A percentile compares a stretch with the other conserved stretches of the same genome.
Conservation (phyloP, 352 stramenopile genomes). For the Phytophthora cactorum region DNA sequence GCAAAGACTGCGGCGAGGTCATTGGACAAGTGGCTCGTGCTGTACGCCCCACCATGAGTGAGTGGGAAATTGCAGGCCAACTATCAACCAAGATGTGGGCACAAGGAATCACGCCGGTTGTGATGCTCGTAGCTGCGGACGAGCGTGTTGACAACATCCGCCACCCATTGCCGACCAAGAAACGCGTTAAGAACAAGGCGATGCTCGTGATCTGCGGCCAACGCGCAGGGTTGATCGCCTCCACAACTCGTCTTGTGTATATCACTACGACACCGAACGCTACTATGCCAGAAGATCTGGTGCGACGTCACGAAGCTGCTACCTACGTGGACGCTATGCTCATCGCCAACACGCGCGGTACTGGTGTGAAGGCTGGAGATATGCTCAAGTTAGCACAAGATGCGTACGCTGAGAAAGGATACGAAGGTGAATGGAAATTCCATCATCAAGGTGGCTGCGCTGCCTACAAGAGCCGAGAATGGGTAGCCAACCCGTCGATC, state of each 20-base stretch:
- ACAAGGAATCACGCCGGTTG: slow-evolving; percentile 58
- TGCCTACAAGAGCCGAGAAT: slow-evolving; percentile 77
- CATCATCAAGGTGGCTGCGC: slow-evolving; percentile 73
- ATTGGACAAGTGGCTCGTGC: slow-evolving; percentile 55
- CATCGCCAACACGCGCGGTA: slow-evolving; percentile 45
- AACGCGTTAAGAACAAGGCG: slow-evolving; percentile 72
- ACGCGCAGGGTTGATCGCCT: slow-evolving; percentile 65
- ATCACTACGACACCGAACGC: slow-evolving; percentile 48
- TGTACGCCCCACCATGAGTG: slow-evolving; percentile 50
- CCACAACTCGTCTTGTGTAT: slow-evolving; percentile 72
- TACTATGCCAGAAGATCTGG: slow-evolving; percentile 45
- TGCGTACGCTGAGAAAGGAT: slow-evolving; percentile 63
- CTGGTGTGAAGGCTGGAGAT: slow-evolving; percentile 42
- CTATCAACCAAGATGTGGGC: slow-evolving; percentile 47
- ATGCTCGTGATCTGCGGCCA: slow-evolving; percentile 83
- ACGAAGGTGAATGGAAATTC: slow-evolving; percentile 64
- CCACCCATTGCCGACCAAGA: slow-evolving; percentile 73
- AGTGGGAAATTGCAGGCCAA: slow-evolving; percentile 61
- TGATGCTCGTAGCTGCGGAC: slow-evolving; percentile 68
- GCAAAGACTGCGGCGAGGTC: slow-evolving; percentile 68
- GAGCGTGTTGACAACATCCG: slow-evolving; percentile 71
- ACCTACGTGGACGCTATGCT: slow-evolving; percentile 75
- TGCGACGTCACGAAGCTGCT: slow-evolving; percentile 64
- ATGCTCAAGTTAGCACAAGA: slow-evolving; percentile 64
- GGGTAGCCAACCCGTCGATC: slow-evolving; percentile 61